Evolutionary conservation across 768 basidiomycete genomes (phyloP).

Genomic region (Hygrophoropsis aurantiaca): DNA sequence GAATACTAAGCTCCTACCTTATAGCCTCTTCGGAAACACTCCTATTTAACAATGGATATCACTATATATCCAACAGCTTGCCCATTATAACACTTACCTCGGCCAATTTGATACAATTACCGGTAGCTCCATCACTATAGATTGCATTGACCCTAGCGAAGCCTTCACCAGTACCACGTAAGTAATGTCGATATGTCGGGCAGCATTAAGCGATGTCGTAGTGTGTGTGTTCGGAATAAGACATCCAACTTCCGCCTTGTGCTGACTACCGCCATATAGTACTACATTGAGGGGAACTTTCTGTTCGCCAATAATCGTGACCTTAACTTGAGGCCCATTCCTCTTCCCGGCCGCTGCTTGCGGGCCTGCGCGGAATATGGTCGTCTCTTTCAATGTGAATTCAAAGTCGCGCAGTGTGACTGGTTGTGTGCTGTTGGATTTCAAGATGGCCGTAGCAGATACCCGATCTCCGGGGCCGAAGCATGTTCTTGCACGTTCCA

Average conservation of each 20-base stretch:
- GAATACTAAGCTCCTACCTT: constrained; percentile 26
- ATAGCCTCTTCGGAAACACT: constrained; percentile 72
- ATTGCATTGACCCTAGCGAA: constrained; percentile 64
- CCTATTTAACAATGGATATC: constrained; percentile 36
- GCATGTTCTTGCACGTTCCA: constrained; percentile 75
- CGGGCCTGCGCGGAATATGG: constrained; percentile 67
- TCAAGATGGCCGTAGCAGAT: constrained; percentile 66
- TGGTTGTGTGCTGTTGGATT: constrained; percentile 66
- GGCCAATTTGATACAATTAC: constrained; percentile 87
- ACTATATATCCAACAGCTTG: constrained; percentile 2
- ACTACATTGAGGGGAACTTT: constrained; percentile 72
- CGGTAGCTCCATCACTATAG: constrained; percentile 71
- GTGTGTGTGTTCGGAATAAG: constrained; percentile 72
- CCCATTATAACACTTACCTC: constrained; percentile 45
- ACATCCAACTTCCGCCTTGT: constrained; percentile 72
- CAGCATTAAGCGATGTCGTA: constrained; percentile 78
- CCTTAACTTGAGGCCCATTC: constrained; percentile 55
- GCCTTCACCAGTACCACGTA: constrained; percentile 80
- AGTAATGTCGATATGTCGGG: constrained; percentile 82
- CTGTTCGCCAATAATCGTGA: constrained; percentile 61
- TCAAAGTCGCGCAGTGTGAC: constrained; percentile 83
- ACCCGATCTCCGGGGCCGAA: constrained; percentile 87
- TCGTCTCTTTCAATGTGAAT: constrained; percentile 74
- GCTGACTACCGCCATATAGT: constrained; percentile 68
- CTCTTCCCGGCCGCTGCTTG: constrained; percentile 53